A percentile compares a stretch with the other conserved stretches of the same genome.
phyloP scores from a whole-genome alignment of 1,139 yeast genomes.

The Suhomyces guaymorum region DNA sequence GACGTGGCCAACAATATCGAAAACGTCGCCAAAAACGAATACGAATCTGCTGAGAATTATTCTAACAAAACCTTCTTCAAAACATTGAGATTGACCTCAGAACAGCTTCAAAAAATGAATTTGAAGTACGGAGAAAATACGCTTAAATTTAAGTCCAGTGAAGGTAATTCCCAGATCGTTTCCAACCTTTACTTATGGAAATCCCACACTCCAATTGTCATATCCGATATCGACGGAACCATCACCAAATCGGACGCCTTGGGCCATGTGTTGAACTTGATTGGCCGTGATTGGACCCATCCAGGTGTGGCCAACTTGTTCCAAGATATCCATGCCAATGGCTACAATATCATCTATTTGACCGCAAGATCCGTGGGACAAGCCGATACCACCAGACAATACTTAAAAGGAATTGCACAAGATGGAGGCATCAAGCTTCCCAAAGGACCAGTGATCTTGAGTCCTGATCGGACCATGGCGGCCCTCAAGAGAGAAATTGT shows the following conservation, averaged over 20 bases:
- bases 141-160: conserved; percentile 73
- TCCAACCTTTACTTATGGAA: conserved; percentile 86
- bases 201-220: conserved; percentile 82
- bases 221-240: conserved; percentile 97
- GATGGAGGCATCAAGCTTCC: conserved; percentile 72
- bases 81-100: conserved; percentile 88
- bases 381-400: conserved; percentile 89
- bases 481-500: conserved; percentile 91
- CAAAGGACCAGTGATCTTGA: conserved; percentile 87
- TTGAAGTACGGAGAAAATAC: conserved; percentile 80
- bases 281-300: conserved; percentile 98
- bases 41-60: conserved; percentile 8
- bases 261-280: conserved; percentile 91
- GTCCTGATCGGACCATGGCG: conserved; percentile 97
- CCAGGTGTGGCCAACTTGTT: conserved; percentile 91
- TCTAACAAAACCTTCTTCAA: conserved; percentile 60
- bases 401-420: conserved; percentile 76
- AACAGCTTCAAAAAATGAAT: conserved; percentile 74
- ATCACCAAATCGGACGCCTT: conserved; percentile 96
- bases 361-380: conserved; percentile 97
- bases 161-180: conserved; percentile 74
- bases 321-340: conserved; percentile 80
- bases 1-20: conserved; percentile 5
- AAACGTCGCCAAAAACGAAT: background rate
- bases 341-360: conserved; percentile 88